Percentiles rank a stretch among this genome's conserved stretches.
Evolutionary conservation across 768 basidiomycete species (phyloP).

Genomic region (Paxillus rubicundulus): DNA sequence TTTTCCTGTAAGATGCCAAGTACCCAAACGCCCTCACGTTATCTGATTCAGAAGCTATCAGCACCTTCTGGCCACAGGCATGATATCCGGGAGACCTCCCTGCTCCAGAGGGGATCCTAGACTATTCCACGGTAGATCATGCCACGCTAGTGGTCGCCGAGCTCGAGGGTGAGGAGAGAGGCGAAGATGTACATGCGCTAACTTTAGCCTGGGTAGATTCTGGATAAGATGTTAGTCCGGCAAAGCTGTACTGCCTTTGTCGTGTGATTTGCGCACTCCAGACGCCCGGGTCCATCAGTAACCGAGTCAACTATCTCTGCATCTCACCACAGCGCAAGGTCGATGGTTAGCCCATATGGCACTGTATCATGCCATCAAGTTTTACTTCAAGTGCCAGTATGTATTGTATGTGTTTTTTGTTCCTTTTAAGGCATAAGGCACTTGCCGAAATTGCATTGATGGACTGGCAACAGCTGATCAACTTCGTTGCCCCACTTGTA

Average conservation of each 20-base stretch:
- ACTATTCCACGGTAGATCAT: neutral
- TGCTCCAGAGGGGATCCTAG: neutral
- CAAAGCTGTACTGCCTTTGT: constrained; percentile 13
- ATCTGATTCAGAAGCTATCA: neutral
- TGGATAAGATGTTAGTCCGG: neutral
- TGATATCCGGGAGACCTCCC: neutral
- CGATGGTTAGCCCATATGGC: neutral
- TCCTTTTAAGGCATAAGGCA: neutral
- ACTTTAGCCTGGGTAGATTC: neutral
- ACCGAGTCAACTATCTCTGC: neutral
- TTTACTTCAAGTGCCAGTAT: neutral
- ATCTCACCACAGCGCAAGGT: neutral
- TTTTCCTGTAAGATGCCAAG: neutral
- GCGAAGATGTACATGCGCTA: constrained; percentile 16
- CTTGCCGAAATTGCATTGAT: constrained; percentile 29
- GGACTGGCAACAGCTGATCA: constrained; percentile 30
- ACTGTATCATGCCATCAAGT: neutral
- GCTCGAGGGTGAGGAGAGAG: neutral
- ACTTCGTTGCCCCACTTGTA: constrained; percentile 35
- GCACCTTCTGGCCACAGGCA: neutral
- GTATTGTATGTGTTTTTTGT: neutral
- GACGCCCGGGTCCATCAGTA: neutral
- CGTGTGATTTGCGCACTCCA: constrained; percentile 6
- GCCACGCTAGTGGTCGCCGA: neutral
- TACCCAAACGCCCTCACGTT: neutral